Percentiles rank a stretch among this genome's conserved stretches.
phyloP scores from a whole-genome alignment of 345 rosid species.

The Salix caprea region DNA sequence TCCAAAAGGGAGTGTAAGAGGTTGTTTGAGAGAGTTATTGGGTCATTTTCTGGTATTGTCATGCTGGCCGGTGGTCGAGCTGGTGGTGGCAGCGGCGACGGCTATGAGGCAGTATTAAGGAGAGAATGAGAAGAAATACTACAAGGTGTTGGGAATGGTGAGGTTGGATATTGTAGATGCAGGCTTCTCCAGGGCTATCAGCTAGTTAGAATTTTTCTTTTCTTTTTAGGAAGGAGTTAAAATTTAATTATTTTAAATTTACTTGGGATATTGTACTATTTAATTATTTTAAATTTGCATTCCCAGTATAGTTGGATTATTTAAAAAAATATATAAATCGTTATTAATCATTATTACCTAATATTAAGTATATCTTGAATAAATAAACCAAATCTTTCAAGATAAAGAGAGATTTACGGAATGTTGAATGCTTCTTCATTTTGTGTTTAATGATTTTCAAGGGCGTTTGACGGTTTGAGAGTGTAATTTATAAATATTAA shows the following conservation, averaged over 20 bases:
- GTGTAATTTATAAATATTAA: too few species aligned
- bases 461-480: too few species aligned
- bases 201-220: neutral
- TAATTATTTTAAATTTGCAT: neutral
- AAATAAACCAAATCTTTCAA: neutral
- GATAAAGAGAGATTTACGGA: too few species aligned
- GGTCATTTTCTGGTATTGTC: conserved; percentile 47
- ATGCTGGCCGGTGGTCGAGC: conserved; percentile 12
- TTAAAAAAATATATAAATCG: too few species aligned
- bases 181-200: neutral
- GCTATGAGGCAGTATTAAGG: neutral
- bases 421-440: too few species aligned
- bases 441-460: too few species aligned
- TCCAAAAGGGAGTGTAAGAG: conserved; percentile 40
- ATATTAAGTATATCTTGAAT: neutral
- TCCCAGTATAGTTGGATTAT: neutral
- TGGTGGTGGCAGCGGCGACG: neutral
- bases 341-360: neutral
- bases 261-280: neutral
- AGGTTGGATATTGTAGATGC: neutral
- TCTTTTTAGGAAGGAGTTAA: neutral
- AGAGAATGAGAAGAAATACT: neutral
- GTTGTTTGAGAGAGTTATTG: conserved; percentile 25
- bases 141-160: neutral
- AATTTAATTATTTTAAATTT: neutral